Evolutionary conservation across 768 basidiomycete genomes (phyloP), one percentile per base, ranked within the genome.

Genomic region (Rhodotorula taiwanensis): DNA sequence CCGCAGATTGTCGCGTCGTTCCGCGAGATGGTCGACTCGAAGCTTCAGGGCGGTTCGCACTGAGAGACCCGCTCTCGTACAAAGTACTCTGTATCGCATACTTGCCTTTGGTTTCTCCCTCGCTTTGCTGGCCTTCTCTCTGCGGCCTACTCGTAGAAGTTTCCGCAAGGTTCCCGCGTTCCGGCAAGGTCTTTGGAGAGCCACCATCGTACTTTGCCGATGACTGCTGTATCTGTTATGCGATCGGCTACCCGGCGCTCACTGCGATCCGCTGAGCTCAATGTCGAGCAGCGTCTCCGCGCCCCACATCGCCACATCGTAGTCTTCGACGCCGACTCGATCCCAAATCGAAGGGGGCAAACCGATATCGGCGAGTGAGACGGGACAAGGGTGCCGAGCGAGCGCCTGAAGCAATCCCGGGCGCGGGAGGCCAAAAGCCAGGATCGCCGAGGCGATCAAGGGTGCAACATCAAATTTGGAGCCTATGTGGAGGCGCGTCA

Each of bases 11-110:
- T 69, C 57, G 68, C 63, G 5, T 55, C 47, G n/a, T 62, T 65
- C 64, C 47, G 62, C 23, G 64, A 69, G 50, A 31, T 65, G 36
- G 69, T 70, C 48, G 64, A 66, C 53, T 27, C 41, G 28, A 62
- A 64, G 27, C 47, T 69, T 23, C 57, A 58, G 41, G 39, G 52
- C 34, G 47, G 28, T 13, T 20, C 47, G 28, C 47, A 16, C 28
- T 48, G 47, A 48, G 27, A 15, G 25, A 5, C 11, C 20, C 28
- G 13, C 27, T 3, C 30, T 15, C 33, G 8, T 11, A 9, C 39
- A 4, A 45, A 64, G 48, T 36, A 49, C 63, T 64, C n/a, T n/a
- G n/a, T n/a, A n/a, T n/a, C n/a, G n/a, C n/a, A n/a, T n/a, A n/a
- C n/a, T n/a, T n/a, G n/a, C n/a, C n/a, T n/a, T n/a, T n/a, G n/a